Conservation (phyloP, 495 filamentous ascomycete genomes). For the Penicillium pulvis region DNA sequence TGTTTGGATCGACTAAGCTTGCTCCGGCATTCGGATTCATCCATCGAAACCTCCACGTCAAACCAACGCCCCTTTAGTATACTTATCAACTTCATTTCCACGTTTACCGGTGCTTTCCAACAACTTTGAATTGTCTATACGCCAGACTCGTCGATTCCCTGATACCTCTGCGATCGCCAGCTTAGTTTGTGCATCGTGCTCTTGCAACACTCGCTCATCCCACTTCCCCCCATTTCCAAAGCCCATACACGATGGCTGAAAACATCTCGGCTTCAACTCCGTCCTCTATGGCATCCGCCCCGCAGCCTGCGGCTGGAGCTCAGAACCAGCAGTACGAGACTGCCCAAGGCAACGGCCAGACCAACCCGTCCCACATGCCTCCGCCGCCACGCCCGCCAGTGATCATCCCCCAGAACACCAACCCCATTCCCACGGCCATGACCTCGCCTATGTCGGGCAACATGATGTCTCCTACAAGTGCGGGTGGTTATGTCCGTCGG, state of each 20-base stretch:
- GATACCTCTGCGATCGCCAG: background rate
- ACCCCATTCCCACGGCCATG: constrained; percentile 91
- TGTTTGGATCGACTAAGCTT: constrained; percentile 22
- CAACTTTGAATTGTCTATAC: constrained; percentile 3
- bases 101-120: background rate
- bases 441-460: constrained; percentile 78
- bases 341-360: constrained; percentile 62
- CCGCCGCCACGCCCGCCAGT: constrained; percentile 87
- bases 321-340: constrained; percentile 72
- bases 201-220: constrained; percentile 13
- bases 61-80: constrained; percentile 16
- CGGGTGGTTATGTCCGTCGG: constrained; percentile 81
- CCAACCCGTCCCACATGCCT: constrained; percentile 77
- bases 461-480: constrained; percentile 81
- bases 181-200: background rate
- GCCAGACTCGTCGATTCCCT: background rate
- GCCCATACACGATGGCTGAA: constrained; percentile 63
- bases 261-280: constrained; percentile 56
- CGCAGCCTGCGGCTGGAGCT: constrained; percentile 66
- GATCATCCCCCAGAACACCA: constrained; percentile 94
- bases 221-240: constrained; percentile 19
- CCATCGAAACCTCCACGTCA: constrained; percentile 4
- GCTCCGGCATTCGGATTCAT: constrained; percentile 17
- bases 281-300: constrained; percentile 62
- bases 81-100: constrained; percentile 8